Evolutionary conservation across 371 early-diverging fungal species (phyloP).

Genomic region (Saksenaea vasiformis): DNA sequence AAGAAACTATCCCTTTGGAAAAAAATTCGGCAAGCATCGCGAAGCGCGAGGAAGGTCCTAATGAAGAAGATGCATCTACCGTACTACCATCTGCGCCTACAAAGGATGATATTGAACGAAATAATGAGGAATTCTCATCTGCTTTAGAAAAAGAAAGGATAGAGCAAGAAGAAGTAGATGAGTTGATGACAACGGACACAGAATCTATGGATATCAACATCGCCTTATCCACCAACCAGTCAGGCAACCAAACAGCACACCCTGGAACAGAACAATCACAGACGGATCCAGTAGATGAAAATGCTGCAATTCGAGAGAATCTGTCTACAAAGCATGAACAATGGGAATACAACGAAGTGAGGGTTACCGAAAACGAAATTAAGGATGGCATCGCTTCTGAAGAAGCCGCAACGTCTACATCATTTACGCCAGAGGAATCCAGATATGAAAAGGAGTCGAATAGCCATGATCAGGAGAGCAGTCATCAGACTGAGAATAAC

Average conservation of each 20-base stretch:
- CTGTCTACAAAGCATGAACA: too few species aligned
- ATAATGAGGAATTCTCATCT: neutral
- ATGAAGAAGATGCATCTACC: too few species aligned
- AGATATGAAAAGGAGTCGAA: neutral
- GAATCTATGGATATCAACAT: neutral
- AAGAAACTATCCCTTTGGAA: neutral
- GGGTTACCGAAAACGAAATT: neutral
- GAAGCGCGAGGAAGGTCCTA: too few species aligned
- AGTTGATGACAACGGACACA: neutral
- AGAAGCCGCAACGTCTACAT: neutral
- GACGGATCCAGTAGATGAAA: neutral
- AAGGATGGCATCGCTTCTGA: neutral
- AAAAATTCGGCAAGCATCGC: neutral
- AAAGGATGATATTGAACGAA: neutral
- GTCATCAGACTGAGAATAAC: too few species aligned
- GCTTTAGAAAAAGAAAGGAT: neutral
- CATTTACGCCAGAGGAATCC: neutral
- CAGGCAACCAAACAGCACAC: neutral
- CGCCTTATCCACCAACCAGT: neutral
- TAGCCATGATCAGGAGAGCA: too few species aligned
- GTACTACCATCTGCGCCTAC: too few species aligned
- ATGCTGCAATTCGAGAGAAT: too few species aligned
- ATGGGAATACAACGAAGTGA: neutral
- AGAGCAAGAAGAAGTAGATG: neutral
- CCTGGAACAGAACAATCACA: neutral